Evolutionary conservation across 768 basidiomycete genomes (phyloP).

Genomic region (Calocera viscosa): DNA sequence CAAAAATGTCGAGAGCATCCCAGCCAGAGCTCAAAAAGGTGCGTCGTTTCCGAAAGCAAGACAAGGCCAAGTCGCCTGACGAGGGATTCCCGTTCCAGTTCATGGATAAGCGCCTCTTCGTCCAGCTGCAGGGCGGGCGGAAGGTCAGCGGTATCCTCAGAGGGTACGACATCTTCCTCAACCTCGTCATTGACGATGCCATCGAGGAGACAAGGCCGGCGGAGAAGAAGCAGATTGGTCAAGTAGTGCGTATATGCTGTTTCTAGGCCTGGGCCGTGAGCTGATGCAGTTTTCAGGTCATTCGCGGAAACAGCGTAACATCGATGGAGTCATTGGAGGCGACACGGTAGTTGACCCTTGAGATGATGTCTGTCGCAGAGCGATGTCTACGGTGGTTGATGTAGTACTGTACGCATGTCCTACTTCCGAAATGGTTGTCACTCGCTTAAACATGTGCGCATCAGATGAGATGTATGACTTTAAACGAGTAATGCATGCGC

Average conservation of each 20-base stretch:
- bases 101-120: slow-evolving; percentile 96
- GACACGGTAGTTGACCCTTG: slow-evolving; percentile 27
- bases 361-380: not conserved
- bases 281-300: slow-evolving; percentile 46
- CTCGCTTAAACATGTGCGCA: not conserved
- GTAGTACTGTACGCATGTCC: not conserved
- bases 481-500: not conserved
- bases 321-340: slow-evolving; percentile 84
- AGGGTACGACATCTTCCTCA: slow-evolving; percentile 97
- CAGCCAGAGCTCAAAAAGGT: slow-evolving; percentile 99
- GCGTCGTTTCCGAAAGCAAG: slow-evolving; percentile 12
- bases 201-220: slow-evolving; percentile 81
- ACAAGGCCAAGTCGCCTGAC: slow-evolving; percentile 8
- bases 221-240: slow-evolving; percentile 82
- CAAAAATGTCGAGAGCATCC: slow-evolving; percentile 75
- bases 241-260: slow-evolving; percentile 52
- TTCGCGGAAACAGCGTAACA: slow-evolving; percentile 92
- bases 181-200: slow-evolving; percentile 93
- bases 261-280: slow-evolving; percentile 10
- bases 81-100: slow-evolving; percentile 42
- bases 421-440: not conserved
- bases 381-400: not conserved
- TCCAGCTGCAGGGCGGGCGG: slow-evolving; percentile 87
- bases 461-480: not conserved
- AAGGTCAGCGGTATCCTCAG: slow-evolving; percentile 90